Percentiles rank a stretch among this genome's conserved stretches.
These are phyloP conservation scores for Nothopassalora personata DNA, from an alignment of 2,329 filamentous ascomycete genomes.

Conservation along the genomic window DNA sequence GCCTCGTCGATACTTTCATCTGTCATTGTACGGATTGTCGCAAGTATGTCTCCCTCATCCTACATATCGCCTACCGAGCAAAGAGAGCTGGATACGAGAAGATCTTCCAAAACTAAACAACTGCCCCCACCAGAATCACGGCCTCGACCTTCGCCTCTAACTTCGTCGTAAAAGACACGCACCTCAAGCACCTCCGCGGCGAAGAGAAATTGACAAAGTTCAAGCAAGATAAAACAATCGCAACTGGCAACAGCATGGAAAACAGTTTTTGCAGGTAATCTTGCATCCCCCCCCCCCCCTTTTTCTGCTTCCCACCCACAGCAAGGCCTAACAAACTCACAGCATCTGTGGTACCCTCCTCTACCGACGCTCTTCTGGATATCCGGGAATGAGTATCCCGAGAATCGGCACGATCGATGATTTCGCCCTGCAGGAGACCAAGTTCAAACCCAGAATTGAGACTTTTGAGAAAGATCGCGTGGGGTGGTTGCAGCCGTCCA, in stretches of 20 bases:
- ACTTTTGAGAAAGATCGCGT: conserved; percentile 48
- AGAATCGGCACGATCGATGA: conserved; percentile 60
- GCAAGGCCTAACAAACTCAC: no score
- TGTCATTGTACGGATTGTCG: conserved; percentile 58
- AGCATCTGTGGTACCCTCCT: conserved; percentile 54
- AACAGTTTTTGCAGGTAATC: conserved; percentile 53
- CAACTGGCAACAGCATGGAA: conserved; percentile 49
- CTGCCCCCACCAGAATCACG: conserved; percentile 38
- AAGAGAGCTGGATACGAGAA: no score
- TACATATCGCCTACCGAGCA: no score
- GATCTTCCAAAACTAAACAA: no score
- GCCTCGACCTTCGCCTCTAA: conserved; percentile 59
- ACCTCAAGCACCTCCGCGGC: conserved; percentile 49
- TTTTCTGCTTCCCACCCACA: no score
- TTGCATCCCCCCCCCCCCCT: no score
- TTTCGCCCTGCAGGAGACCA: conserved; percentile 52
- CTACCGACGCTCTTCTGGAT: conserved; percentile 45
- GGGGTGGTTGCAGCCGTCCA: conserved; percentile 9
- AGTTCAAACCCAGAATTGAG: conserved; percentile 51
- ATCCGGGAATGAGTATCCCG: conserved; percentile 46
- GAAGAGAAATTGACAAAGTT: conserved; percentile 47
- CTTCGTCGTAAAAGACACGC: conserved; percentile 46
- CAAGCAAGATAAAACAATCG: conserved; percentile 45
- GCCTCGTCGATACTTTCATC: conserved; percentile 48
- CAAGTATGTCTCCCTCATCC: conserved; percentile 4